Evolutionary conservation across 106 monocot species (phyloP).

Genomic region (Allium sativum): DNA sequence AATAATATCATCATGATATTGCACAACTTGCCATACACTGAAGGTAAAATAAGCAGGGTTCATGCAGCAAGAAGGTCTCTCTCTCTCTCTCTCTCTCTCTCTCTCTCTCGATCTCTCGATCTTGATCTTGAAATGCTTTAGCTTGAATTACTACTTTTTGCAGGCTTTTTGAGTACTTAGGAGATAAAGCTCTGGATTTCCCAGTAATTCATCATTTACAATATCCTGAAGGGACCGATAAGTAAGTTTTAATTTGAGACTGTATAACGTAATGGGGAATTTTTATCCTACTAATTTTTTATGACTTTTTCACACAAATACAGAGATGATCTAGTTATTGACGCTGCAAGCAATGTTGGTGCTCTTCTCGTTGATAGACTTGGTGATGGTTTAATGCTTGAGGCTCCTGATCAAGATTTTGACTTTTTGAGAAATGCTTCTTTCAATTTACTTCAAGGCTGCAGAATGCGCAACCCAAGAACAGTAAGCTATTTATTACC

Average conservation of each 20-base stretch:
- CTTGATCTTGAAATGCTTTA: not conserved
- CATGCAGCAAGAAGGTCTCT: conserved; percentile 97
- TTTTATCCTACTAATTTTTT: not conserved
- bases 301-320: no score
- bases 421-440: conserved; percentile 95
- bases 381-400: conserved; percentile 84
- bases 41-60: conserved; percentile 71
- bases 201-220: conserved; percentile 92
- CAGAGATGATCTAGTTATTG: conserved; percentile 94
- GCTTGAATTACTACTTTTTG: not conserved
- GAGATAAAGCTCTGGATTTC: conserved; percentile 52
- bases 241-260: conserved; percentile 19
- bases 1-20: conserved; percentile 81
- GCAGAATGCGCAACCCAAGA: conserved; percentile 99
- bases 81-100: no score
- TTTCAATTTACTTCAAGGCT: conserved; percentile 96
- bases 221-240: conserved; percentile 51
- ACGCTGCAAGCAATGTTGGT: conserved; percentile 74
- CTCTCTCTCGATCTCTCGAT: no score
- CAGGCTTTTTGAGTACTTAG: conserved; percentile 89
- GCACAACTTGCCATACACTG: conserved; percentile 59
- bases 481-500: conserved; percentile 43
- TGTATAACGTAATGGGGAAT: no score
- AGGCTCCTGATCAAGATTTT: conserved; percentile 79
- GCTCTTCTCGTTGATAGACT: conserved; percentile 95